These are phyloP conservation scores for Musa itinerans DNA, from an alignment of 176 grass and related monocot species.

Conservation along the genomic window DNA sequence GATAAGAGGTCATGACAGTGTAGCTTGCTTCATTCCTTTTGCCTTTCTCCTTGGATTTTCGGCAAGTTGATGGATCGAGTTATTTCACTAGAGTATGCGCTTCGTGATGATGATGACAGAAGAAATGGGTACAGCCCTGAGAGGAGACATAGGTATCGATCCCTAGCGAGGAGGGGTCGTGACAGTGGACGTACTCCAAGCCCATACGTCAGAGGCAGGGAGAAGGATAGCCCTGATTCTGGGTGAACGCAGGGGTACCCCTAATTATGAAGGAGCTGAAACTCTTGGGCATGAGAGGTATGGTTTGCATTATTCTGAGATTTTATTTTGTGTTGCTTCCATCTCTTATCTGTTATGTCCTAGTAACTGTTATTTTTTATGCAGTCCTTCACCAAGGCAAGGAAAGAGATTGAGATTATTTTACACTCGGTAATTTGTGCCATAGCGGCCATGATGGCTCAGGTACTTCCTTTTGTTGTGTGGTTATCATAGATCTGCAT, in stretches of 20 bases:
- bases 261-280: constrained; percentile 37
- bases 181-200: constrained; percentile 37
- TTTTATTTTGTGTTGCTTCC: background rate
- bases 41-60: constrained; percentile 19
- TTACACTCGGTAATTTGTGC: background rate
- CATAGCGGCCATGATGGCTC: background rate
- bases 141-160: constrained; percentile 63
- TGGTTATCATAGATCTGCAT: background rate
- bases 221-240: constrained; percentile 10
- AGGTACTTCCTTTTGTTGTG: background rate
- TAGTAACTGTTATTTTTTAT: constrained; percentile 19
- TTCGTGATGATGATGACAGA: constrained; percentile 82
- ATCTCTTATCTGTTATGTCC: background rate
- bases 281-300: constrained; percentile 52
- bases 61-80: constrained; percentile 85
- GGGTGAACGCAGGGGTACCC: constrained; percentile 24
- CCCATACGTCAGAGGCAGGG: constrained; percentile 21
- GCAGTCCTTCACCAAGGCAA: constrained; percentile 44
- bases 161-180: constrained; percentile 56
- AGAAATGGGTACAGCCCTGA: constrained; percentile 72
- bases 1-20: background rate
- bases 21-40: background rate
- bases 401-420: constrained; percentile 25
- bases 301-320: constrained; percentile 14
- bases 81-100: constrained; percentile 88